These are phyloP conservation scores for Hyaloperonospora brassicae DNA, from an alignment of 352 stramenopile genomes.

Conservation along the genomic window DNA sequence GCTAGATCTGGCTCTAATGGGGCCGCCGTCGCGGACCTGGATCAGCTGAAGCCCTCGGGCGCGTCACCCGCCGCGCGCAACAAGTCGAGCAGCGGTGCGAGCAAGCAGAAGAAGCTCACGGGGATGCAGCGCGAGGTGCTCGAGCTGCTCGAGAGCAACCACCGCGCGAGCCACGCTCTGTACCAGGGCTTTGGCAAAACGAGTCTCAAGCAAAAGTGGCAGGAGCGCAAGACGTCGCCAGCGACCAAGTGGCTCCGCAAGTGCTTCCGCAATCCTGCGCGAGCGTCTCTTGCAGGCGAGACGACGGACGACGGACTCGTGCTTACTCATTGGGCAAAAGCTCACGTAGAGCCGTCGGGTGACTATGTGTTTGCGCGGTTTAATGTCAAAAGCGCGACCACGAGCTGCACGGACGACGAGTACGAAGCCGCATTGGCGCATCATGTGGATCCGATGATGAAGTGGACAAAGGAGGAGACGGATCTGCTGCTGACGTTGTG, in stretches of 20 bases:
- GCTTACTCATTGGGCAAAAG: slow-evolving; percentile 59
- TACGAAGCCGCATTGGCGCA: slow-evolving; percentile 33
- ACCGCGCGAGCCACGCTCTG: slow-evolving; percentile 51
- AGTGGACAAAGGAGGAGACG: slow-evolving; percentile 63
- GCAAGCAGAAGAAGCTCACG: slow-evolving; percentile 48
- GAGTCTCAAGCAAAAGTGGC: slow-evolving; percentile 61
- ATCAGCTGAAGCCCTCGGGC: slow-evolving; percentile 48
- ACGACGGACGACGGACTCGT: slow-evolving; percentile 32
- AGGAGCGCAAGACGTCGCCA: slow-evolving; percentile 33
- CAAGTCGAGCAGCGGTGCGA: slow-evolving; percentile 14
- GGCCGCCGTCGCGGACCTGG: slow-evolving; percentile 24
- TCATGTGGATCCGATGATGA: slow-evolving; percentile 40
- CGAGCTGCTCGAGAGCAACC: slow-evolving; percentile 54
- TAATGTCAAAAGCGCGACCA: slow-evolving; percentile 48
- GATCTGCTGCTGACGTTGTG: slow-evolving; percentile 47
- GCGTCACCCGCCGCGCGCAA: slow-evolving; percentile 10
- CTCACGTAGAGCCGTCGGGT: slow-evolving; percentile 32
- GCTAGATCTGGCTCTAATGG: slow-evolving; percentile 19
- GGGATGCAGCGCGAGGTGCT: slow-evolving; percentile 61
- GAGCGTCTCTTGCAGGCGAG: slow-evolving; percentile 36
- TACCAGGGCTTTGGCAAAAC: slow-evolving; percentile 52
- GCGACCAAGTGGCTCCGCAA: slow-evolving; percentile 62
- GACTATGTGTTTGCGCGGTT: slow-evolving; percentile 68
- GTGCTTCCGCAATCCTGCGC: slow-evolving; percentile 50
- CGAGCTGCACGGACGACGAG: slow-evolving; percentile 46